These are phyloP conservation scores for Cyberlindnera suaveolens DNA, from an alignment of 805 yeast species.

Conservation along the genomic window DNA sequence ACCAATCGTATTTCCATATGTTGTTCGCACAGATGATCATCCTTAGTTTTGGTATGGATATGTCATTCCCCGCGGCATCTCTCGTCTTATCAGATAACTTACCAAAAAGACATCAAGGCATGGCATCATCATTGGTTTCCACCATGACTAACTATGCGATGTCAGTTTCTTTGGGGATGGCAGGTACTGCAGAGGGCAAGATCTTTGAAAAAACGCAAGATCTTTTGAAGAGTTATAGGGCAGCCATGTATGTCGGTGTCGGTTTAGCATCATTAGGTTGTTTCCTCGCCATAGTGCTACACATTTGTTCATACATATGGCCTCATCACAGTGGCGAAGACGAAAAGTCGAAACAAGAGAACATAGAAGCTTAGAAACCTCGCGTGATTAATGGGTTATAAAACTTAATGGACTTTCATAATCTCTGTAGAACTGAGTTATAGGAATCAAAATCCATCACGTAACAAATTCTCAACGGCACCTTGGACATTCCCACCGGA, in stretches of 20 bases:
- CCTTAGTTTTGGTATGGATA: slow-evolving; percentile 69
- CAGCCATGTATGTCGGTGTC: slow-evolving; percentile 53
- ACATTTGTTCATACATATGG: slow-evolving; percentile 7
- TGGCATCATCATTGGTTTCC: slow-evolving; percentile 68
- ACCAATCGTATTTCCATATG: slow-evolving; percentile 55
- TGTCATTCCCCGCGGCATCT: slow-evolving; percentile 71
- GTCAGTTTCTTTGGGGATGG: slow-evolving; percentile 64
- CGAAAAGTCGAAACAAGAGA: too few species aligned
- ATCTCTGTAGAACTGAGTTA: too few species aligned
- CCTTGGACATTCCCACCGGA: slow-evolving; percentile 98
- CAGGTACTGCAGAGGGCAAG: slow-evolving; percentile 56
- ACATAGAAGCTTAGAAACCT: too few species aligned
- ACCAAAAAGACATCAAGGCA: slow-evolving; percentile 64
- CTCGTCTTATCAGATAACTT: slow-evolving; percentile 52
- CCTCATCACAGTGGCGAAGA: not conserved
- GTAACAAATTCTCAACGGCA: slow-evolving; percentile 82
- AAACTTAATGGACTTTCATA: too few species aligned
- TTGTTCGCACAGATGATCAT: slow-evolving; percentile 50
- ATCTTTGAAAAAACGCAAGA: slow-evolving; percentile 23
- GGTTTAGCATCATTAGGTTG: slow-evolving; percentile 51
- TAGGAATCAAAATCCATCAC: slow-evolving; percentile 29
- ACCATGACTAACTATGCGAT: slow-evolving; percentile 70
- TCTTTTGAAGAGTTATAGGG: slow-evolving; percentile 41
- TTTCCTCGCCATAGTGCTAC: slow-evolving; percentile 5
- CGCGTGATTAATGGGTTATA: too few species aligned